Percentiles rank a stretch among this genome's conserved stretches.
These are phyloP conservation scores for Botrytis paeoniae DNA, from an alignment of 2,329 filamentous ascomycete genomes.

Conservation along the genomic window DNA sequence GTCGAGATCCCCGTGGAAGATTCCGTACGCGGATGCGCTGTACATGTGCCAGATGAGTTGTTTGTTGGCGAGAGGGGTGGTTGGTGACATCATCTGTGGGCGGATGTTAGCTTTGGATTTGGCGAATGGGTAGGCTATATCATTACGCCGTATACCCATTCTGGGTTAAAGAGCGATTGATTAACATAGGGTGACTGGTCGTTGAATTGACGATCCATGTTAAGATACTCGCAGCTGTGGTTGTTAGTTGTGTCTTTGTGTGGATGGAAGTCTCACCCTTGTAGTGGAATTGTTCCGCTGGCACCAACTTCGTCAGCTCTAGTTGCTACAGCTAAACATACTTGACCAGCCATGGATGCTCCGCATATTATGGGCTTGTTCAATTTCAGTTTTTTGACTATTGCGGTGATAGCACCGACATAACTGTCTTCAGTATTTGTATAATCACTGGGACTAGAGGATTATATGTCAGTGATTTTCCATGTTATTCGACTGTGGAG, in stretches of 20 bases:
- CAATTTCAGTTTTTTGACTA: conserved; percentile 45
- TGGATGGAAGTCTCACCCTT: conserved; percentile 38
- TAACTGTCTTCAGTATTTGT: conserved; percentile 7
- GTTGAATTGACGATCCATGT: conserved; percentile 1
- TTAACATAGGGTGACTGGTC: conserved; percentile 7
- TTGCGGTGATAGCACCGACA: conserved; percentile 20
- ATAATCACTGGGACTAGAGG: not conserved
- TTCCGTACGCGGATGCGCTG: conserved; percentile 48
- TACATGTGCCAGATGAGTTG: conserved; percentile 51
- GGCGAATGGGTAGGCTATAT: not conserved
- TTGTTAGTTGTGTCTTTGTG: not conserved
- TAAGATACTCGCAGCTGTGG: conserved; percentile 2
- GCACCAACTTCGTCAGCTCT: conserved; percentile 47
- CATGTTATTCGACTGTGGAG: not conserved
- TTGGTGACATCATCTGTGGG: conserved; percentile 5
- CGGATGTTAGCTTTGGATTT: not conserved
- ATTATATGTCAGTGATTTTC: not conserved
- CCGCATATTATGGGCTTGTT: conserved; percentile 49
- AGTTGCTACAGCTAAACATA: conserved; percentile 47
- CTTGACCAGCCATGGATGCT: conserved; percentile 50
- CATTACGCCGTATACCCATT: conserved; percentile 10
- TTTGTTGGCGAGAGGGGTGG: conserved; percentile 33
- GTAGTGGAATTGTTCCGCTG: conserved; percentile 46
- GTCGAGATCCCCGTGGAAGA: conserved; percentile 51
- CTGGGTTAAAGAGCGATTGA: conserved; percentile 1